These are phyloP conservation scores for Calonectria leucothoes DNA, from an alignment of 2,329 filamentous ascomycete genomes.

Conservation along the genomic window DNA sequence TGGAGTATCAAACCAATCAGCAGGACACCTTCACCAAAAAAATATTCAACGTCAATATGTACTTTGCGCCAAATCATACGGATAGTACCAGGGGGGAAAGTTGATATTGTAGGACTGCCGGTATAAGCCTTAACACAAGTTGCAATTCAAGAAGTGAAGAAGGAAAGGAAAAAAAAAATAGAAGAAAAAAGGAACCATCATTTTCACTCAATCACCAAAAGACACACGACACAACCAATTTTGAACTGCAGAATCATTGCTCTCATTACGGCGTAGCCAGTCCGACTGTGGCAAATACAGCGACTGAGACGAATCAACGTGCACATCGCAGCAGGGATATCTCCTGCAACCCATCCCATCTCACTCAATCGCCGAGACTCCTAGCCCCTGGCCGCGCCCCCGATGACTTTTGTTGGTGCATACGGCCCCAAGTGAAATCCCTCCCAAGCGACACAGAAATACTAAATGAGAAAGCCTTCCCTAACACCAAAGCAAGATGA, in stretches of 20 bases:
- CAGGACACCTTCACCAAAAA: background rate
- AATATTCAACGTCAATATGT: background rate
- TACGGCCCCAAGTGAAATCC: slow-evolving; percentile 24
- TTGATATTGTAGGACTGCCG: background rate
- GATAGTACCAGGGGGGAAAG: background rate
- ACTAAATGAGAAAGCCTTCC: slow-evolving; percentile 29
- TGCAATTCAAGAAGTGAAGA: no score
- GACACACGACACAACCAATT: background rate
- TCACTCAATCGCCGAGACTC: slow-evolving; percentile 20
- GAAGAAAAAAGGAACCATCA: no score
- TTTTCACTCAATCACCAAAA: no score
- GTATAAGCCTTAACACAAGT: background rate
- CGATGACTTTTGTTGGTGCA: slow-evolving; percentile 21
- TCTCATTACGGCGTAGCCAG: slow-evolving; percentile 45
- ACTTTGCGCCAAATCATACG: background rate
- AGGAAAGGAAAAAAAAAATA: no score
- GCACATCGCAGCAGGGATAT: slow-evolving; percentile 28
- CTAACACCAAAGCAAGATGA: slow-evolving; percentile 37
- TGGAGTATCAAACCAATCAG: background rate
- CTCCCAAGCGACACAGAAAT: slow-evolving; percentile 20
- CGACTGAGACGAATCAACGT: slow-evolving; percentile 33
- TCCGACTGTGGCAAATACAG: slow-evolving; percentile 39
- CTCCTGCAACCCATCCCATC: slow-evolving; percentile 24
- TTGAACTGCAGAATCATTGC: slow-evolving; percentile 39
- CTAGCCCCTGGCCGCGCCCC: slow-evolving; percentile 13